phyloP scores from a whole-genome alignment of 305 asterid genomes.

The Fraxinus floribunda region DNA sequence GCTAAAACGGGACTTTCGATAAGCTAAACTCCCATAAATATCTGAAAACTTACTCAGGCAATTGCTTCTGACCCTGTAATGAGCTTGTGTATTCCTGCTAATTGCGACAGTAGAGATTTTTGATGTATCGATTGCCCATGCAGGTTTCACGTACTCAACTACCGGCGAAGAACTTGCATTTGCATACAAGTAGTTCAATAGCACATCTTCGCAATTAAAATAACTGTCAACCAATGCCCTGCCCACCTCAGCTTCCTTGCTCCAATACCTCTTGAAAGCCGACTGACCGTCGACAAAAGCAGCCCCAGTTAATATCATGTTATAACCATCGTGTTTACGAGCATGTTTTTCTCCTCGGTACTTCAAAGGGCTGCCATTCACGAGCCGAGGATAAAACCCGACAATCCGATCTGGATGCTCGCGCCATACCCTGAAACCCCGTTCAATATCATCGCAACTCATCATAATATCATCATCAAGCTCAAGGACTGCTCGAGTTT shows the following conservation, averaged over 20 bases:
- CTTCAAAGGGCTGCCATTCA: constrained; percentile 39
- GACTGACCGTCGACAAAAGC: constrained; percentile 58
- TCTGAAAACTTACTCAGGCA: constrained; percentile 61
- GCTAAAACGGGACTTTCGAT: constrained; percentile 54
- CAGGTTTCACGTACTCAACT: constrained; percentile 77
- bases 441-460: constrained; percentile 80
- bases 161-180: constrained; percentile 49
- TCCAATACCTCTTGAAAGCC: constrained; percentile 81
- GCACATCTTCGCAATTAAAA: constrained; percentile 88
- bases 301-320: constrained; percentile 86
- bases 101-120: constrained; percentile 83
- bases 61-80: constrained; percentile 69
- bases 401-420: constrained; percentile 73
- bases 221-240: constrained; percentile 55
- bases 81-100: constrained; percentile 76
- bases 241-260: constrained; percentile 55
- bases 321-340: constrained; percentile 65
- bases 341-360: constrained; percentile 79
- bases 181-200: constrained; percentile 81
- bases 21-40: constrained; percentile 61
- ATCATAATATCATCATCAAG: constrained; percentile 96
- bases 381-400: constrained; percentile 84
- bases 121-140: constrained; percentile 79
- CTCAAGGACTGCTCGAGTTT: constrained; percentile 80
- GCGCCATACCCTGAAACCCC: constrained; percentile 87